Evolutionary conservation across 202 grass and related monocot species (phyloP).

Genomic region (Setaria italica): DNA sequence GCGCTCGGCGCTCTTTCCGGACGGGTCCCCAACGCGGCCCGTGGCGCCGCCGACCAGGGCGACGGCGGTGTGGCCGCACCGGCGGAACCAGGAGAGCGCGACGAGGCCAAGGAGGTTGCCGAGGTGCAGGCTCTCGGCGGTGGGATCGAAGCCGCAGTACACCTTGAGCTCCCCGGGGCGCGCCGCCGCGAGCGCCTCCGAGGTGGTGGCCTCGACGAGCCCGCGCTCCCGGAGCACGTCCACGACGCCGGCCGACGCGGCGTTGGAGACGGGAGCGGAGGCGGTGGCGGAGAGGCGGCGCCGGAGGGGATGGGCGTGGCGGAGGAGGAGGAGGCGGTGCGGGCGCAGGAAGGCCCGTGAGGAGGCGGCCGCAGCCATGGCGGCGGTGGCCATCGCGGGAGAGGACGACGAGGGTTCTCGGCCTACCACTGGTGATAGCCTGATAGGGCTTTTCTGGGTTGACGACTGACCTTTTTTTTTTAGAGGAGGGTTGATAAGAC

Average conservation of each 20-base stretch:
- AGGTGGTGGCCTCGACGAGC: conserved; percentile 82
- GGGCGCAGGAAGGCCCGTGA: conserved; percentile 48
- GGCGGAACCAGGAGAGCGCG: conserved; percentile 93
- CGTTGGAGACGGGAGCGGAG: conserved; percentile 12
- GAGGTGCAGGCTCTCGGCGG: conserved; percentile 89
- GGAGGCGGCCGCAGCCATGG: conserved; percentile 44
- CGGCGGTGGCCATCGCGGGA: conserved; percentile 49
- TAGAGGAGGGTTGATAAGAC: no score
- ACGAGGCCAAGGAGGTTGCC: conserved; percentile 91
- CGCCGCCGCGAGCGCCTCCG: conserved; percentile 52
- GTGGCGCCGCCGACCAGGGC: conserved; percentile 85
- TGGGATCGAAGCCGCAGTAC: conserved; percentile 94
- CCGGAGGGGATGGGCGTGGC: not conserved
- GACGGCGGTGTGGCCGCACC: conserved; percentile 84
- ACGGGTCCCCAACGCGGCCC: conserved; percentile 80
- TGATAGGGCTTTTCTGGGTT: conserved; percentile 13
- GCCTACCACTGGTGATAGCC: conserved; percentile 34
- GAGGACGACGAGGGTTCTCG: not conserved
- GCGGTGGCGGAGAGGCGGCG: not conserved
- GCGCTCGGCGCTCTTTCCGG: conserved; percentile 86
- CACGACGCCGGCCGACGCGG: conserved; percentile 55
- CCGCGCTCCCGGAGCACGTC: conserved; percentile 86
- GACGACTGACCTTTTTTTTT: no score
- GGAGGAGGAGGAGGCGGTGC: conserved; percentile 9
- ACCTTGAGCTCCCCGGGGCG: conserved; percentile 56